phyloP scores from a whole-genome alignment of 176 grass and related monocot genomes.

The Stipa capillata region DNA sequence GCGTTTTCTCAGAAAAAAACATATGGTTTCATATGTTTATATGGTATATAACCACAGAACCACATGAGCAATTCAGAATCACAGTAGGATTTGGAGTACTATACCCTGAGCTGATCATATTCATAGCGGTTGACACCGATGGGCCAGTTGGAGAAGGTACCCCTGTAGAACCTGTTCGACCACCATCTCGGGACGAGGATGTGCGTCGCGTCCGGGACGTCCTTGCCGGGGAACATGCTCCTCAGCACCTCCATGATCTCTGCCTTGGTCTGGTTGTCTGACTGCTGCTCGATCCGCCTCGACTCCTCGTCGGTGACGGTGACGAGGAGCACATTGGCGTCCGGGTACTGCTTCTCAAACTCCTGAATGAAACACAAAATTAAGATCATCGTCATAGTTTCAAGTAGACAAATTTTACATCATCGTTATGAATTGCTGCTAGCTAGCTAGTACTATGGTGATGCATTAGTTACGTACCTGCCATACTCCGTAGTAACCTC shows the following conservation, averaged over 20 bases:
- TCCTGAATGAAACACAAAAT: slow-evolving; percentile 1
- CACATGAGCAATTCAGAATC: background rate
- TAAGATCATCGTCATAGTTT: background rate
- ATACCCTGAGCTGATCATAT: slow-evolving; percentile 67
- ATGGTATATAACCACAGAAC: background rate
- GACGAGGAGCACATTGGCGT: slow-evolving; percentile 53
- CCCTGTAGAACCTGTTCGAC: slow-evolving; percentile 60
- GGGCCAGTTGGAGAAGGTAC: slow-evolving; percentile 63
- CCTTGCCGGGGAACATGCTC: slow-evolving; percentile 37
- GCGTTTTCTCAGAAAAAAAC: too few species aligned
- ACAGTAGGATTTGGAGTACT: background rate
- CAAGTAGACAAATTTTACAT: background rate
- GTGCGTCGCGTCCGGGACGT: slow-evolving; percentile 48
- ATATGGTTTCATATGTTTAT: too few species aligned
- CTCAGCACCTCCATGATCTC: slow-evolving; percentile 49
- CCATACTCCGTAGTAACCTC: slow-evolving; percentile 64
- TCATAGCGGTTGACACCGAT: slow-evolving; percentile 56
- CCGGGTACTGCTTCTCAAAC: slow-evolving; percentile 50
- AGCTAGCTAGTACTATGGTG: too few species aligned
- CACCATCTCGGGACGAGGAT: slow-evolving; percentile 54
- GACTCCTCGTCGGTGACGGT: slow-evolving; percentile 71
- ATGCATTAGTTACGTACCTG: too few species aligned
- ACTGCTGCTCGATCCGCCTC: slow-evolving; percentile 58
- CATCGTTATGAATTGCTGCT: background rate
- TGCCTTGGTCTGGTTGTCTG: slow-evolving; percentile 45